phyloP scores from a whole-genome alignment of 495 filamentous ascomycete species.

The Pseudevernia furfuracea region DNA sequence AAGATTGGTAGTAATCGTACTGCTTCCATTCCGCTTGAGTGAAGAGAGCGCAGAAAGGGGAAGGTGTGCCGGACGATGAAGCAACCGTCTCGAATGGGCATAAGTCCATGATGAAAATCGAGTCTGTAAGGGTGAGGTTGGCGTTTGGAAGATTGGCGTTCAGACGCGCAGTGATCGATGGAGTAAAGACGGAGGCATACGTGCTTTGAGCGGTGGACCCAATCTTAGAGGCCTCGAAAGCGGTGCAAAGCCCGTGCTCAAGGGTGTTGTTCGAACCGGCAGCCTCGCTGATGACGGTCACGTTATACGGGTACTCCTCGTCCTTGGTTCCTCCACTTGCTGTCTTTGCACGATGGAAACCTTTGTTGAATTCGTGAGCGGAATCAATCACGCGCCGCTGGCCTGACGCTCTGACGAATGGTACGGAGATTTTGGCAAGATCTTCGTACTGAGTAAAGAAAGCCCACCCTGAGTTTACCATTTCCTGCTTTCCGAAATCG shows the following conservation, averaged over 20 bases:
- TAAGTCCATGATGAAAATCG: slow-evolving; percentile 70
- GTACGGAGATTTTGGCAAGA: slow-evolving; percentile 46
- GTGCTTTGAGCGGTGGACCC: slow-evolving; percentile 41
- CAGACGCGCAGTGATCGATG: slow-evolving; percentile 54
- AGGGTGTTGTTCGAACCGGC: slow-evolving; percentile 69
- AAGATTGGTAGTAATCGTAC: slow-evolving; percentile 68
- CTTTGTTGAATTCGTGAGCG: slow-evolving; percentile 62
- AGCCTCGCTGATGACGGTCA: slow-evolving; percentile 58
- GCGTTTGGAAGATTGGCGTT: slow-evolving; percentile 54
- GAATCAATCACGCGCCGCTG: slow-evolving; percentile 67
- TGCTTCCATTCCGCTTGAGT: slow-evolving; percentile 56
- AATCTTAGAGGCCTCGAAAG: slow-evolving; percentile 47
- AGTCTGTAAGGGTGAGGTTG: slow-evolving; percentile 49
- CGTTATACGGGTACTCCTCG: slow-evolving; percentile 44
- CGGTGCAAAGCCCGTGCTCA: slow-evolving; percentile 58
- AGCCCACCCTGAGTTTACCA: slow-evolving; percentile 64
- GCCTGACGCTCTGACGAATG: slow-evolving; percentile 66
- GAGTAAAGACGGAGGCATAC: slow-evolving; percentile 52
- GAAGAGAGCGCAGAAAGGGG: slow-evolving; percentile 65
- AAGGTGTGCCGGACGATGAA: slow-evolving; percentile 29
- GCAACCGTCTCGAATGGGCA: slow-evolving; percentile 76
- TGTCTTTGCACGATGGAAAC: slow-evolving; percentile 54
- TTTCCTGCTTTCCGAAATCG: slow-evolving; percentile 59
- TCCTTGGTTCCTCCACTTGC: slow-evolving; percentile 34
- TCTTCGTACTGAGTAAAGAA: slow-evolving; percentile 63